Conservation (phyloP, 2,329 filamentous ascomycete genomes). For the Cytospora schulzeri region DNA sequence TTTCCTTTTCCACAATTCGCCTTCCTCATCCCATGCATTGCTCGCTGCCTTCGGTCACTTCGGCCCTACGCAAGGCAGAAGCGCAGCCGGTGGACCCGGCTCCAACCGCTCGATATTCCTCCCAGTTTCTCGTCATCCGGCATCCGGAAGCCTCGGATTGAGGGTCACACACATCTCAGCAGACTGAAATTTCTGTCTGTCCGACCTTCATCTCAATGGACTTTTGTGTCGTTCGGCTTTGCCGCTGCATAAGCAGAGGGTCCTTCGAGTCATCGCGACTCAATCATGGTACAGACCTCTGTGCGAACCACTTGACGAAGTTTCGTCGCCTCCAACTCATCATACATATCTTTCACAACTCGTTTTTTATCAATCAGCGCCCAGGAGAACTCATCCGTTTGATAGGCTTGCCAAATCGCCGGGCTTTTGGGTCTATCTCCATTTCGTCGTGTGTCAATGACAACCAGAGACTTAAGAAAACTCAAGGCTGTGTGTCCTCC, state of each 20-base stretch:
- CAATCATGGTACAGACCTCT: no score
- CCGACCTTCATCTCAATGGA: background rate
- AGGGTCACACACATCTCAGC: background rate
- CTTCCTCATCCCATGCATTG: background rate
- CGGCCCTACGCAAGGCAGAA: background rate
- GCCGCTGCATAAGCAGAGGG: background rate
- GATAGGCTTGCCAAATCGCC: background rate
- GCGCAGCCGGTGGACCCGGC: conserved; percentile 11
- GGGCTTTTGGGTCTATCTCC: background rate
- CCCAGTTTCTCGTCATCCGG: background rate
- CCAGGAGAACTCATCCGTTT: background rate
- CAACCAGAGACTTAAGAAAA: background rate
- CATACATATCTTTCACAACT: background rate
- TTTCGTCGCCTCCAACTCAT: background rate
- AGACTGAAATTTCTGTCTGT: background rate
- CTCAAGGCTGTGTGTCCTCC: background rate
- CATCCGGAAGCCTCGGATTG: background rate
- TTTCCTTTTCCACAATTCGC: background rate
- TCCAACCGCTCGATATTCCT: background rate
- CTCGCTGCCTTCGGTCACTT: conserved; percentile 6
- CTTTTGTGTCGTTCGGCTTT: background rate
- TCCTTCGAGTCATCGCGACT: background rate
- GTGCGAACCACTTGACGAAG: no score
- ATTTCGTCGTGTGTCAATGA: background rate
- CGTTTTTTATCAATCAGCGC: background rate